Base-by-base conservation (phyloP, 1,139 yeast species). In the Tardiomyces blankii region DNA sequence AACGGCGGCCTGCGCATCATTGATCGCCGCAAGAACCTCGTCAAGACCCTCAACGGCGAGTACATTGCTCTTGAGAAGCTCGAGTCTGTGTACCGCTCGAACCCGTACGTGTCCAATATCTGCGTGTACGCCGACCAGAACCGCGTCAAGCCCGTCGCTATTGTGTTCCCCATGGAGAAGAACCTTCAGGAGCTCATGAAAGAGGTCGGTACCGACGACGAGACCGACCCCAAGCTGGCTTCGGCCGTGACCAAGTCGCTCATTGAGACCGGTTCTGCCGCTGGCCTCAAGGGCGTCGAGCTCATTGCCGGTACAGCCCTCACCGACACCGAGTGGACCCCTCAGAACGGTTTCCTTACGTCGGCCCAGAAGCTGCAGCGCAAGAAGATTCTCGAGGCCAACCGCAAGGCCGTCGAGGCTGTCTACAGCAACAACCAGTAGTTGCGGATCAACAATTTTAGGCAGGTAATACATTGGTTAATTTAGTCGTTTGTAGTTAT, bases 331-430 rank as follows among this genome's bases (percentile, higher is more conserved):
- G 99, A 93, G 70, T 93, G 98, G 97, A 89, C 97, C 44, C 97
- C 98, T 42, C 94, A 87, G 66, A 86, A 82, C 61, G 97, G 96
- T 1, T 84, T 72, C 55, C 93, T 91, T 48, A 88, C 97, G 11
- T 80, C 94, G 51, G 98, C 98, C 28, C 97, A 91, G 70, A 93
- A 93, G 68, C 75, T 93, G 58, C 96, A 91, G 72, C 82, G 99
- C 73, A 86, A 78, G 74, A 85, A 84, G 74, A 93, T 93, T 63
- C 71, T 87, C 60, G 78, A 73, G 40, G 78, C 58, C 43, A 66
- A 67, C 53, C 53, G 61, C 41, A 43, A 51, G 47, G 67, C 58
- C 8, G 62, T 54, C 46, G 49, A 56, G 47, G 48, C 45, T 33
- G 54, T 54, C 5, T 54, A 44, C 35, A 18, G 18, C n/a, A 19